These are phyloP conservation scores for Apophysomyces trapeziformis DNA, from an alignment of 371 early-diverging fungal species.

Conservation along the genomic window DNA sequence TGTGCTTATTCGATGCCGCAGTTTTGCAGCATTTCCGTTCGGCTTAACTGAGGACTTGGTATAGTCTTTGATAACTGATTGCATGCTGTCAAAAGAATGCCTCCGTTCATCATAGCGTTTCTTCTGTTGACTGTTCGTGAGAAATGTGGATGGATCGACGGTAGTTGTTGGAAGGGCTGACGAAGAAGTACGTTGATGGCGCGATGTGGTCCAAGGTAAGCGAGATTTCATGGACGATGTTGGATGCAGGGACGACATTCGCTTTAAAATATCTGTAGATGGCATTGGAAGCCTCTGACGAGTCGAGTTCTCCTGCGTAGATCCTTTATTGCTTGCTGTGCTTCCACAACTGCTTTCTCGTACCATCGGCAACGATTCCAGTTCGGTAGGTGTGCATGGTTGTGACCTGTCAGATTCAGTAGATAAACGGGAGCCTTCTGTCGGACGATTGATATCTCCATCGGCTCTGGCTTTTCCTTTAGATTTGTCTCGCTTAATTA, in stretches of 20 bases:
- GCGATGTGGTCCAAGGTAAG: neutral
- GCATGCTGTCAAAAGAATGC: slow-evolving; percentile 25
- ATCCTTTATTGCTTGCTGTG: slow-evolving; percentile 1
- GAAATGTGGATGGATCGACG: neutral
- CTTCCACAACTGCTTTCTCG: slow-evolving; percentile 16
- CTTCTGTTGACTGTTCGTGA: neutral
- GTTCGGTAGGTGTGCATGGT: slow-evolving; percentile 2
- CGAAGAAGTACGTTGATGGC: slow-evolving; percentile 20
- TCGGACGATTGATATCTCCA: slow-evolving; percentile 5
- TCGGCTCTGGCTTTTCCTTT: slow-evolving; percentile 23
- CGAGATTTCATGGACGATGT: slow-evolving; percentile 3
- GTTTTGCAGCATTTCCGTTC: neutral
- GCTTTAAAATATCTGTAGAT: neutral
- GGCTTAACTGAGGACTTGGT: neutral
- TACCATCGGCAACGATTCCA: slow-evolving; percentile 15
- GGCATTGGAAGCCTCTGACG: neutral
- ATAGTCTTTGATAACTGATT: slow-evolving; percentile 6
- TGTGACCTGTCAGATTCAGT: neutral
- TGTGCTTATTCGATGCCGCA: slow-evolving; percentile 2
- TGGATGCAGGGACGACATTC: neutral
- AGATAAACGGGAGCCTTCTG: neutral
- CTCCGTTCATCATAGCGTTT: neutral
- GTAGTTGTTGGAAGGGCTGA: slow-evolving; percentile 1
- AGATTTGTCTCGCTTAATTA: slow-evolving; percentile 24
- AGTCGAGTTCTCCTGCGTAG: neutral